A percentile compares a stretch with the other conserved stretches of the same genome.
Evolutionary conservation across 371 early-diverging fungal genomes (phyloP).

Genomic region (Apophysomyces sp.): DNA sequence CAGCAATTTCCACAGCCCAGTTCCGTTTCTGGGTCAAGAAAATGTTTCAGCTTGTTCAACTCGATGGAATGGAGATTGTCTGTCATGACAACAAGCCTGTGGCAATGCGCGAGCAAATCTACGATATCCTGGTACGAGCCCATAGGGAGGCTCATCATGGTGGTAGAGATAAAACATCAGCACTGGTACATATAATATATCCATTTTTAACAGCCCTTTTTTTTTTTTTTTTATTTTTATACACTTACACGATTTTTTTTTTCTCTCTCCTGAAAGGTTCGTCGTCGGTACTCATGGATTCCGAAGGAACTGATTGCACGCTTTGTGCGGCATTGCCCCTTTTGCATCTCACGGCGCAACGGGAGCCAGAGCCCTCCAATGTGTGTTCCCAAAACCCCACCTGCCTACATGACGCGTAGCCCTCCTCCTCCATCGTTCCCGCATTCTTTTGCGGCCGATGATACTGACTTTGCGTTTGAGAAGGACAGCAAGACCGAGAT

Average conservation of each 20-base stretch:
- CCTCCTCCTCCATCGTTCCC: background rate
- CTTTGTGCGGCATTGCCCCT: constrained; percentile 51
- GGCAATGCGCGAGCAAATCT: constrained; percentile 60
- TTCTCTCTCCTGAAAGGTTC: constrained; percentile 19
- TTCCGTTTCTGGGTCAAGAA: constrained; percentile 70
- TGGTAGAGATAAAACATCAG: constrained; percentile 65
- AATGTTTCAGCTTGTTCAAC: constrained; percentile 53
- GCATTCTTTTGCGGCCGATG: constrained; percentile 7
- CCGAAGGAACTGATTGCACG: constrained; percentile 53
- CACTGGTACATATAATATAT: constrained; percentile 41
- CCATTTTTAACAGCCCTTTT: constrained; percentile 7
- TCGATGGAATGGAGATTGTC: constrained; percentile 38
- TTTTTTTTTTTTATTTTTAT: background rate
- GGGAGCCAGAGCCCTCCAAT: constrained; percentile 39
- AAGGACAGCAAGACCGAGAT: background rate
- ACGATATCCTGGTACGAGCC: constrained; percentile 51
- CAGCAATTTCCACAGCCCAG: constrained; percentile 64
- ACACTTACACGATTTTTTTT: background rate
- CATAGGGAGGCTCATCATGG: constrained; percentile 65
- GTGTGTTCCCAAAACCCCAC: constrained; percentile 31
- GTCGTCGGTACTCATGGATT: constrained; percentile 49
- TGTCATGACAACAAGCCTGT: constrained; percentile 61
- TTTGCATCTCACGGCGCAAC: constrained; percentile 47
- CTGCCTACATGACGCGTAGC: constrained; percentile 18
- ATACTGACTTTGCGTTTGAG: background rate